Base-by-base conservation (phyloP, 2,329 filamentous ascomycete species). In the Mariannaea elegans region DNA sequence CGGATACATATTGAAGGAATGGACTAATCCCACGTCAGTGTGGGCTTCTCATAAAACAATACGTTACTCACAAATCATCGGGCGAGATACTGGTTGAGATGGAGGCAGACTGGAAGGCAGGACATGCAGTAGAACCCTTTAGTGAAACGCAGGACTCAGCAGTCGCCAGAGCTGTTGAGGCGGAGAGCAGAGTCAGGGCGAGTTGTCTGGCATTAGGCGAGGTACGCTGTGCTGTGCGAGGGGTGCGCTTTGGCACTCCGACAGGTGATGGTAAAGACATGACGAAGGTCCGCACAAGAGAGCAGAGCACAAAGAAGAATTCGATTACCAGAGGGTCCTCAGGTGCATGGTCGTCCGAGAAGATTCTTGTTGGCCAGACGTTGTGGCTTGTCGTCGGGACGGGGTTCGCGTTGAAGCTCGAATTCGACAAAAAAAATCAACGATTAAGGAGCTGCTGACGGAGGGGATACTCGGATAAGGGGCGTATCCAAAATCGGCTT, bases 1-100 rank as follows among this genome's bases (percentile, higher is more conserved):
- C 89, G 42, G 90, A 90, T 68, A 98, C 95, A 75, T 85, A 92
- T 65, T 87, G 82, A 65, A 99, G 85, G 75, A 98, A 99, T 45
- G 93, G 89, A 78, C 94, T 97, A 72, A 45, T 49, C 34, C 24
- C 45, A 56, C 46, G 50, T 74, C 52, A 72, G 61, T 42, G 12
- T 1, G 23, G 10, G 14, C 19, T 14, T 13, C 16, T 14, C 44
- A 31, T 7, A 23, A 21, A 49, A 31, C 14, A 21, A 21, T 5
- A 45, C 24, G 24, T 10, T 18, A 82, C 87, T 71, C 82, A 92
- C 90, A 90, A 94, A 60, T 82, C 82, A 46, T 84, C 81, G 61
- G 92, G 72, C 56, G 74, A 77, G 41, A 78, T 77, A 71, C 84
- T 82, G 31, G 86, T 90, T 29, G 90, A 92, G 61, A 96, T 82